A percentile compares a stretch with the other conserved stretches of the same genome.
Evolutionary conservation across 768 basidiomycete genomes (phyloP).

Genomic region (Podaxis sp.): DNA sequence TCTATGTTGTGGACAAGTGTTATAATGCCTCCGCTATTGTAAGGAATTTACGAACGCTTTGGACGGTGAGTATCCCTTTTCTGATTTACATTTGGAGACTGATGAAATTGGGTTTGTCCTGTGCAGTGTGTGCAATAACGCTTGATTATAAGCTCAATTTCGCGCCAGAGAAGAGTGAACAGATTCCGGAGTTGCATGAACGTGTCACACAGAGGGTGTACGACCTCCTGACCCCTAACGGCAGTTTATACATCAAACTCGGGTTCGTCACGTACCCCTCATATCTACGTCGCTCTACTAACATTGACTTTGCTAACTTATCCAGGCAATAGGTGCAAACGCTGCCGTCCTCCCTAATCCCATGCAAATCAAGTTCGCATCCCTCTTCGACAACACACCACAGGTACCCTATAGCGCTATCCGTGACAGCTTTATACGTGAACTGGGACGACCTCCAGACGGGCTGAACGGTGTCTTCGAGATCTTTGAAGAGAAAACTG

Average conservation of each 20-base stretch:
- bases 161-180: slow-evolving; percentile 62
- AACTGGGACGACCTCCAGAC: slow-evolving; percentile 65
- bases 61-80: slow-evolving; percentile 37
- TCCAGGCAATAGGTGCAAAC: slow-evolving; percentile 83
- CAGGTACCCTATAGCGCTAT: slow-evolving; percentile 76
- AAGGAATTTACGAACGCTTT: slow-evolving; percentile 54
- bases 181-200: slow-evolving; percentile 80
- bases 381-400: slow-evolving; percentile 87
- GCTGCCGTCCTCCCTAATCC: slow-evolving; percentile 81
- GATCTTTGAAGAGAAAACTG: slow-evolving; percentile 70
- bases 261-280: slow-evolving; percentile 35
- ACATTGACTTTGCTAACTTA: slow-evolving; percentile 21
- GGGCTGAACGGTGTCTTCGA: slow-evolving; percentile 77
- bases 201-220: slow-evolving; percentile 80
- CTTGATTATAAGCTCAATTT: slow-evolving; percentile 91
- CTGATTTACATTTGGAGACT: neutral
- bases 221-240: slow-evolving; percentile 76
- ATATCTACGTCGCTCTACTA: neutral
- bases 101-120: neutral
- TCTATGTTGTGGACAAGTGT: slow-evolving; percentile 46
- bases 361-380: slow-evolving; percentile 79
- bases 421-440: slow-evolving; percentile 61
- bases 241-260: slow-evolving; percentile 85
- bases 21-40: slow-evolving; percentile 60
- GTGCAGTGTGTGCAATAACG: slow-evolving; percentile 64